Evolutionary conservation across 257 asterid species (phyloP), one percentile per base, ranked within the genome.

Genomic region (Mentha longifolia): DNA sequence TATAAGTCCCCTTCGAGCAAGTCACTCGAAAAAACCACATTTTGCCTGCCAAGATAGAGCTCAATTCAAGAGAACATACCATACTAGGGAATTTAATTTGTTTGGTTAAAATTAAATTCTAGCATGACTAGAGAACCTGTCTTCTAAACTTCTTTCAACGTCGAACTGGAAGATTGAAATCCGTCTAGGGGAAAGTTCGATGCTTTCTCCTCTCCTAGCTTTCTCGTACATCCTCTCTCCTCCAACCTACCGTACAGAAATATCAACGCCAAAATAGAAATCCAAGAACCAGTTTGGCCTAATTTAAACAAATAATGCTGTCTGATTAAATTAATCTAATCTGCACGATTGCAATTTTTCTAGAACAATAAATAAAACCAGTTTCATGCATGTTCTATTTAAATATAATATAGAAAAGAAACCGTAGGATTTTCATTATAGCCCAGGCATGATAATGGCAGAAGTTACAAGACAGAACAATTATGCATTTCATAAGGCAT

Each of bases 171-270:
- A 88, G 74, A 94, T 86, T 33, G 98, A 86, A 66, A 94, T 85
- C 61, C 90, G 84, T 66, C 99, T 87, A 3, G 99, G 99, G 39
- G 99, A 77, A 74, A 94, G 98, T 81, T 94, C 97, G 22, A 91
- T 79, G 83, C 84, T 89, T 82, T 94, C 99, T 69, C 99, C 99
- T 83, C 85, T 92, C 81, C 99, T 86, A 70, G 99, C 99, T 82
- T 91, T 94, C 31, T 94, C 97, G 54, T 94, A 94, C 99, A 94
- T 84, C 86, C 89, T 88, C 79, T 89, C 97, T 72, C 99, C 99
- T 15, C 98, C 96, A 63, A 94, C 97, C 99, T 94, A 77, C 59
- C 68, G 81, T 39, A 71, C 58, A 30, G 15, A 75, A 71, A 39
- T 15, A 54, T 56, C 28, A 56, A 61, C 39, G 57, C 51, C 37